Base-by-base conservation (phyloP, 2,329 filamentous ascomycete species). In the Fusarium sp. region DNA sequence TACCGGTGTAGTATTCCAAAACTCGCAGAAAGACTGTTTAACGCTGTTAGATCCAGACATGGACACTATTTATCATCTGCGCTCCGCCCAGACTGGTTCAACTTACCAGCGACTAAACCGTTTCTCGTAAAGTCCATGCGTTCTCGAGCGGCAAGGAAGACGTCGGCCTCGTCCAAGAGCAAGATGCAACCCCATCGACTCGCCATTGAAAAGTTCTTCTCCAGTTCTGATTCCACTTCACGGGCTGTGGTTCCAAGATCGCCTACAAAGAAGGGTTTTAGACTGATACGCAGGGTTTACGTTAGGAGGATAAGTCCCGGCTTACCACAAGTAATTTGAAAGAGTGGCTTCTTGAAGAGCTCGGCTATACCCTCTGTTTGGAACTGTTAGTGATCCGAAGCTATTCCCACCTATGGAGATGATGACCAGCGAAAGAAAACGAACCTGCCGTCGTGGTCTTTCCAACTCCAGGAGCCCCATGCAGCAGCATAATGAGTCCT, bases 101-200 rank as follows among this genome's bases (percentile, higher is more conserved):
- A 27, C 25, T n/a, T 10, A 41, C 33, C 35, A 0, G 55, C 50
- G 0, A 61, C 52, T 0, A 62, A 3, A 0, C 47, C 51, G 2
- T 62, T 61, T 2, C 57, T 11, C 1, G 52, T 43, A 0, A 62
- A 17, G 7, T 55, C 52, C 1, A 35, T 10, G 0, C 61, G 47
- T 8, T 61, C 59, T 0, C 19, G 19, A 19, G 19, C 19, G 19
- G 19, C 19, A 19, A 61, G 15, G n/a, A 62, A 61, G 0, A 61
- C 9, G 5, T 62, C 51, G 0, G 51, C 43, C 21, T 62, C 59
- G 1, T 62, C 51, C 0, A 61, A 15, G 0, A 62, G 21, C 0
- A 62, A 36, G 2, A 62, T 57, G 0, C 56, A 59, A 0, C 56
- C 56, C 53, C 56, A 59, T 19, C 19, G 19, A 19, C 19, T 19